Evolutionary conservation across 2,329 filamentous ascomycete species (phyloP).

Genomic region (Xylariomycetidae sp.): DNA sequence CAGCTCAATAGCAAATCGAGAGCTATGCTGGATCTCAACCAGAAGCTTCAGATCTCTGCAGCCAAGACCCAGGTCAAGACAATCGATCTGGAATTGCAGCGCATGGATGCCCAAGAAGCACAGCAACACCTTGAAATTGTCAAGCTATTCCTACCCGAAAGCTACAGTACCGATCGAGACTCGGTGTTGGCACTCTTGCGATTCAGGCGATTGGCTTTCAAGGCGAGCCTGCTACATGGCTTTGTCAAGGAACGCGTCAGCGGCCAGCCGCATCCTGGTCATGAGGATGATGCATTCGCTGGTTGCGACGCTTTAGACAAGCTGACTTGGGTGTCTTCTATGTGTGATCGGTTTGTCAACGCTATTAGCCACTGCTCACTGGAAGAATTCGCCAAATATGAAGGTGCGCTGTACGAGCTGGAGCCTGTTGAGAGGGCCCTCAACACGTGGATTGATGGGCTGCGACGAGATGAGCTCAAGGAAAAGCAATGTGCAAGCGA

Average conservation of each 20-base stretch:
- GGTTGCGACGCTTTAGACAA: slow-evolving; percentile 81
- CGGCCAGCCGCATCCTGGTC: slow-evolving; percentile 60
- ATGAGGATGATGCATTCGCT: slow-evolving; percentile 74
- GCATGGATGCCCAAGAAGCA: slow-evolving; percentile 84
- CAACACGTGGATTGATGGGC: slow-evolving; percentile 80
- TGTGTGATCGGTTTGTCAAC: slow-evolving; percentile 79
- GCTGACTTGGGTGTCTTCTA: slow-evolving; percentile 75
- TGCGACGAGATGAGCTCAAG: slow-evolving; percentile 81
- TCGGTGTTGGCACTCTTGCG: slow-evolving; percentile 84
- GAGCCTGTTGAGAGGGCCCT: slow-evolving; percentile 87
- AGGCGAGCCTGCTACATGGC: slow-evolving; percentile 71
- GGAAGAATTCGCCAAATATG: slow-evolving; percentile 73
- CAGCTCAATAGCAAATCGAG: slow-evolving; percentile 83
- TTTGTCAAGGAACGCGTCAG: slow-evolving; percentile 77
- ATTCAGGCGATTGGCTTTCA: slow-evolving; percentile 85
- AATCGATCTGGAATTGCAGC: slow-evolving; percentile 83
- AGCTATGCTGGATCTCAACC: slow-evolving; percentile 94
- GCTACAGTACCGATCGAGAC: slow-evolving; percentile 73
- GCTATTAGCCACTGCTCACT: slow-evolving; percentile 75
- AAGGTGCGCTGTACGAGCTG: slow-evolving; percentile 78
- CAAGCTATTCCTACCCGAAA: slow-evolving; percentile 82
- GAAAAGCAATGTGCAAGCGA: slow-evolving; percentile 78
- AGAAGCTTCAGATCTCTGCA: slow-evolving; percentile 86
- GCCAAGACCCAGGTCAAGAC: slow-evolving; percentile 91
- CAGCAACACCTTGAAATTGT: slow-evolving; percentile 84